phyloP scores from a whole-genome alignment of 2,329 filamentous ascomycete species.

The Arthrobotrys musiformis region DNA sequence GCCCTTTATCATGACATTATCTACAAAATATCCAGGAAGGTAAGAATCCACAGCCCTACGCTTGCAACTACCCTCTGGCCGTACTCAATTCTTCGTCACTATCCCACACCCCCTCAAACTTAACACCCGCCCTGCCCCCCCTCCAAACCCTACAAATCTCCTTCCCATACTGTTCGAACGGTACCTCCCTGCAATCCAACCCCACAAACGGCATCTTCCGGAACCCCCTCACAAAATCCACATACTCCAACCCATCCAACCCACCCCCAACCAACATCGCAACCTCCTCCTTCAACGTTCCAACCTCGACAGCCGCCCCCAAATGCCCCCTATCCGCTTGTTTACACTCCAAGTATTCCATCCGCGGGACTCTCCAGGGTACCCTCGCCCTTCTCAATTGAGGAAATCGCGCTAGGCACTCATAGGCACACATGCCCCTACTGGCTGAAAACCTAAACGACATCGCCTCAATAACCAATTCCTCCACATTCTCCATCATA shows the following conservation, averaged over 20 bases:
- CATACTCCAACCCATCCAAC: not conserved
- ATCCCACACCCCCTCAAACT: not conserved
- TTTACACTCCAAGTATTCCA: not conserved
- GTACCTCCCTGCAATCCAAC: not conserved
- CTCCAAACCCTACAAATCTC: not conserved
- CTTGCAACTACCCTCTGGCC: no score
- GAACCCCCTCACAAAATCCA: constrained; percentile 11
- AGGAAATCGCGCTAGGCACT: not conserved
- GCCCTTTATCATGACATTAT: no score
- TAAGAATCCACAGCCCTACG: no score
- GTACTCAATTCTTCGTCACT: no score
- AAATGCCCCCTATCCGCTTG: not conserved
- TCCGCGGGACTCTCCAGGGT: not conserved
- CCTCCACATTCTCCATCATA: not conserved
- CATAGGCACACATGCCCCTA: not conserved
- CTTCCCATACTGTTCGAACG: not conserved
- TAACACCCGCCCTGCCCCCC: not conserved
- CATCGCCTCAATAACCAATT: not conserved
- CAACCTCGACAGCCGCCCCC: not conserved
- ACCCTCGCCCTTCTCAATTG: not conserved
- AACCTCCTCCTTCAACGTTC: not conserved
- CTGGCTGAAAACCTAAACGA: not conserved
- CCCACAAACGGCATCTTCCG: not conserved
- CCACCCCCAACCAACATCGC: not conserved
- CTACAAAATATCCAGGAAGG: no score